phyloP scores from a whole-genome alignment of 768 basidiomycete species.

The Sarcodon sp. region DNA sequence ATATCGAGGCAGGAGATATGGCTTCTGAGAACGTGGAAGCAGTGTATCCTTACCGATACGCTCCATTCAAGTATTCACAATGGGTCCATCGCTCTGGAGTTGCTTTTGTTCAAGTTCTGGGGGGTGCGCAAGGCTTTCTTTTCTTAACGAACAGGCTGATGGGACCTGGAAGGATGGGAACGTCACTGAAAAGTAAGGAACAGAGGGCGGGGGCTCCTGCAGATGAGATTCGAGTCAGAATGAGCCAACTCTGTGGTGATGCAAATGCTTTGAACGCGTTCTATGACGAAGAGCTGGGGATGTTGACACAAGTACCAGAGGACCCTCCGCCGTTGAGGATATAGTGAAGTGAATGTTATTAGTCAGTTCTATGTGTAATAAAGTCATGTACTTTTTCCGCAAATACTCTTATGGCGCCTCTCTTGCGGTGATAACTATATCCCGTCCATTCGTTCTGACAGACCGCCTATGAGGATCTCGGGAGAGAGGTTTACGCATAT shows the following conservation, averaged over 20 bases:
- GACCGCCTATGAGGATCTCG: slow-evolving; percentile 49
- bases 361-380: not conserved
- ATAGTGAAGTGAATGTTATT: slow-evolving; percentile 6
- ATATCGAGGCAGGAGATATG: slow-evolving; percentile 64
- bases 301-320: slow-evolving; percentile 28
- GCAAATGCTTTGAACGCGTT: slow-evolving; percentile 39
- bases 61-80: slow-evolving; percentile 71
- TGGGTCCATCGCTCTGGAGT: slow-evolving; percentile 87
- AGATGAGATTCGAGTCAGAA: slow-evolving; percentile 43
- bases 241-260: slow-evolving; percentile 59
- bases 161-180: slow-evolving; percentile 52
- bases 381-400: not conserved
- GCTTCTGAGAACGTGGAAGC: slow-evolving; percentile 80
- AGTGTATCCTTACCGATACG: slow-evolving; percentile 79
- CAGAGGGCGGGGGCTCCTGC: slow-evolving; percentile 44
- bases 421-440: slow-evolving; percentile 54
- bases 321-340: slow-evolving; percentile 44
- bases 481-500: slow-evolving; percentile 66
- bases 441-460: slow-evolving; percentile 58
- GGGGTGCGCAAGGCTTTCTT: slow-evolving; percentile 66
- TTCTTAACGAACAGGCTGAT: slow-evolving; percentile 86
- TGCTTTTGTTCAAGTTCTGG: slow-evolving; percentile 82
- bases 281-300: slow-evolving; percentile 60
- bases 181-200: slow-evolving; percentile 38
- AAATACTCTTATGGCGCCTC: slow-evolving; percentile 32